Evolutionary conservation across 768 basidiomycete species (phyloP).

Genomic region (Naematelia aurantialba): DNA sequence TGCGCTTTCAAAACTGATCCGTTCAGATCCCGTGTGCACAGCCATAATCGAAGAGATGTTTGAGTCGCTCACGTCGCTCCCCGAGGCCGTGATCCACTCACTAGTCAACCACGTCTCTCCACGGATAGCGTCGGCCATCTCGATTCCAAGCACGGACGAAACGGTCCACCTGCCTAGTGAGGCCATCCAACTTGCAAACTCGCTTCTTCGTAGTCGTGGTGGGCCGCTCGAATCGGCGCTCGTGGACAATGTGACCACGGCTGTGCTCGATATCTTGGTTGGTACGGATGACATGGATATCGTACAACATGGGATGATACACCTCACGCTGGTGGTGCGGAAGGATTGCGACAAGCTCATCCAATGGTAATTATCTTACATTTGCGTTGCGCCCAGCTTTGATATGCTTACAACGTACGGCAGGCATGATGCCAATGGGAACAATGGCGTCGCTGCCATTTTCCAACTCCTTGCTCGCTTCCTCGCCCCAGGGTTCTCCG

Average conservation of each 20-base stretch:
- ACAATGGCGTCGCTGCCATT: conserved; percentile 70
- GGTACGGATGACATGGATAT: conserved; percentile 78
- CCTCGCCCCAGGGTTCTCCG: conserved; percentile 70
- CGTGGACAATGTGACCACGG: conserved; percentile 69
- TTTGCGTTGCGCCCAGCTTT: neutral
- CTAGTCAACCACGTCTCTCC: conserved; percentile 74
- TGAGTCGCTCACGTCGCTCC: conserved; percentile 63
- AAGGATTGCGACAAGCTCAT: conserved; percentile 81
- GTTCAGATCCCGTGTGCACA: conserved; percentile 77
- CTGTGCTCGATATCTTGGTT: conserved; percentile 66
- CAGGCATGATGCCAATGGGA: conserved; percentile 59
- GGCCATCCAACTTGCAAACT: conserved; percentile 75
- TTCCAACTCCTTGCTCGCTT: conserved; percentile 73
- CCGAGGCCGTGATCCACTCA: conserved; percentile 62
- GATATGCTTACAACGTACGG: neutral
- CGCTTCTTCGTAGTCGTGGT: conserved; percentile 64
- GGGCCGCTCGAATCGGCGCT: conserved; percentile 73
- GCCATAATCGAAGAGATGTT: conserved; percentile 81
- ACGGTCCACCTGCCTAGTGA: conserved; percentile 68
- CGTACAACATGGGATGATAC: conserved; percentile 66
- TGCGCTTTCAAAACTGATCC: neutral
- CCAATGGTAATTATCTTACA: conserved; percentile 57
- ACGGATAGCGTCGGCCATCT: conserved; percentile 64
- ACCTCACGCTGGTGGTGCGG: conserved; percentile 76
- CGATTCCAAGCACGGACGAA: conserved; percentile 56